These are phyloP conservation scores for Akebia trifoliata DNA, from an alignment of 164 flowering plant genomes.

Conservation along the genomic window DNA sequence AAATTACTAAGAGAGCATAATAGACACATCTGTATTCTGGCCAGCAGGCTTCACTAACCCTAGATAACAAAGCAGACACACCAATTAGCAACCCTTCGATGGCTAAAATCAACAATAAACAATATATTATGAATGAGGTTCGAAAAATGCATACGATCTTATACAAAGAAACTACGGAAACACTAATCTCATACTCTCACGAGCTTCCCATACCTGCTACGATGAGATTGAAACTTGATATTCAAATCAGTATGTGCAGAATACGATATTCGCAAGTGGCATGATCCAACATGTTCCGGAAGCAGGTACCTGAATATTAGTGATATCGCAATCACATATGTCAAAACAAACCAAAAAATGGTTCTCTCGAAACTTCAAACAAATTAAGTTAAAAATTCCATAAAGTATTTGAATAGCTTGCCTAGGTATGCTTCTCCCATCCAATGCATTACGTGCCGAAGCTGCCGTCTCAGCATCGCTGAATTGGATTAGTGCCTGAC, in stretches of 20 bases:
- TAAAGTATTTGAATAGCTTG: conserved; percentile 13
- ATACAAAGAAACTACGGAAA: neutral
- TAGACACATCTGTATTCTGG: conserved; percentile 46
- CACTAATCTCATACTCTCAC: neutral
- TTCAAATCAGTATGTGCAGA: conserved; percentile 91
- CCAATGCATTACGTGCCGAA: conserved; percentile 73
- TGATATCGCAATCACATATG: neutral
- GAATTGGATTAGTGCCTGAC: conserved; percentile 88
- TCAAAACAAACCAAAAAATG: neutral
- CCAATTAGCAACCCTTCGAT: conserved; percentile 28
- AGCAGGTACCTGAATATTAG: conserved; percentile 63
- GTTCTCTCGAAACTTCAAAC: neutral
- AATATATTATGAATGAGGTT: conserved; percentile 5
- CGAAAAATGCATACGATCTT: neutral
- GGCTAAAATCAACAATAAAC: conserved; percentile 8
- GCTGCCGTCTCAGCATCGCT: conserved; percentile 72
- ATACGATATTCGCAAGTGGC: conserved; percentile 77
- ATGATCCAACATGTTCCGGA: conserved; percentile 73
- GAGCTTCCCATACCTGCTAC: conserved; percentile 64
- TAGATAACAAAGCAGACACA: conserved; percentile 42
- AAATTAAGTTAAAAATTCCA: neutral
- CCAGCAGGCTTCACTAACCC: conserved; percentile 62
- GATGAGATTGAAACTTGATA: conserved; percentile 88
- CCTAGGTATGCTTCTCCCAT: conserved; percentile 93
- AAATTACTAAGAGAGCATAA: conserved; percentile 47